Conservation (phyloP, 2,329 filamentous ascomycete genomes). For the Gnomoniopsis smithogilvyi region DNA sequence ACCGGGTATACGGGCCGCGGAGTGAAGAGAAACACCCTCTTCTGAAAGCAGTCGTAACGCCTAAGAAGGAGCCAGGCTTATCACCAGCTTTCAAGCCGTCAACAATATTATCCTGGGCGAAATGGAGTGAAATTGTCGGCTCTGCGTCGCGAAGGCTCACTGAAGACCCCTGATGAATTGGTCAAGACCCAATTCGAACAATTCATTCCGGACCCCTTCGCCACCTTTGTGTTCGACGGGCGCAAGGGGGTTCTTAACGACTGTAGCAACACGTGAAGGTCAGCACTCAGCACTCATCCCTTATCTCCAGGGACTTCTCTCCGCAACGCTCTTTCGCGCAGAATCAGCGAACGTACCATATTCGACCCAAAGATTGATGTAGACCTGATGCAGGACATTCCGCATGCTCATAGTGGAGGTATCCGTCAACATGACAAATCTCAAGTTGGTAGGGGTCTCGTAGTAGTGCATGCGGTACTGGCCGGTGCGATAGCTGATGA, state of each 20-base stretch:
- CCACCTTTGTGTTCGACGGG: conserved; percentile 68
- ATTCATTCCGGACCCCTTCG: conserved; percentile 66
- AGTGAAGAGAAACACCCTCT: too few species aligned
- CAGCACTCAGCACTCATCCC: conserved; percentile 15
- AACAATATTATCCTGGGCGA: too few species aligned
- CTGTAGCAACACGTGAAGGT: conserved; percentile 32
- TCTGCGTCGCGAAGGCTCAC: conserved; percentile 4
- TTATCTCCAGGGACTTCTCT: neutral
- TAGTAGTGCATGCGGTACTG: conserved; percentile 99
- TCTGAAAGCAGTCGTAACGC: too few species aligned
- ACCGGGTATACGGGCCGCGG: too few species aligned
- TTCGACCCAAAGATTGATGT: conserved; percentile 96
- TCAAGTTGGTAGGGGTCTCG: conserved; percentile 92
- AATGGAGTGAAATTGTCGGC: too few species aligned
- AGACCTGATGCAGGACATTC: conserved; percentile 95
- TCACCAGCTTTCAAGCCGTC: too few species aligned
- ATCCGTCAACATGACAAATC: conserved; percentile 96
- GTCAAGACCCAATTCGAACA: conserved; percentile 70
- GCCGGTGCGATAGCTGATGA: conserved; percentile 87
- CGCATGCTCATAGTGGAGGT: conserved; percentile 85
- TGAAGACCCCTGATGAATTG: conserved; percentile 67
- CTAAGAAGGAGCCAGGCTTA: too few species aligned
- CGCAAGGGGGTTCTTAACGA: conserved; percentile 68
- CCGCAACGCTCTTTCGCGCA: too few species aligned
- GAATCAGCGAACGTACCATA: conserved; percentile 58